Evolutionary conservation across 1,284 basidiomycete genomes (phyloP), one percentile per base, ranked within the genome.

Genomic region (Austropuccinia psidii): DNA sequence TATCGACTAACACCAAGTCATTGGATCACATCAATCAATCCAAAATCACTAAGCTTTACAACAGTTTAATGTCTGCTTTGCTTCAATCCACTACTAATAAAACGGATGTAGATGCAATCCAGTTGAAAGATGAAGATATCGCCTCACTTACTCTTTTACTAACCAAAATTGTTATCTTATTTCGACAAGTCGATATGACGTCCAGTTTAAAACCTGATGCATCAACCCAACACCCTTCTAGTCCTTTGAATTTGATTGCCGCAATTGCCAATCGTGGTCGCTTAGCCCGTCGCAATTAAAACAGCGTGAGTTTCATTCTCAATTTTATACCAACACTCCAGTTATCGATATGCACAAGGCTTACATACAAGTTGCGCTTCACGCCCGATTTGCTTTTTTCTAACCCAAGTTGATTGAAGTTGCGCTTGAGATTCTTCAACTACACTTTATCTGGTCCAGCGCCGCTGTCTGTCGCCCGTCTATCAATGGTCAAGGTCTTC

Each of bases 211-310:
- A 64, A 39, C 6, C 50, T 13, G 33, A 57, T 47, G 21, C 15
- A 0, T 43, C 62, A 39, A n/a, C 17, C 17, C 15, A 39, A 43
- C 47, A 60, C 31, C 21, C 43, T 4, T 33, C 9, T 21, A 54
- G 45, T 41, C 89, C 88, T 0, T 94, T 90, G 90, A 89, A 95
- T 77, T 90, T 95, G 50, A 79, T 96, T 49, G 86, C 85, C 75
- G 89, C 90, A 0, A 84, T 98, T 41, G 88, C 89, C 0, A 89
- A 91, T 66, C 85, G 96, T 55, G 94, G 93, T 0, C 84, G 88
- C 60, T 83, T 97, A 27, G 93, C 93, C 1, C 92, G 93, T 81
- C 89, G 88, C 79, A 90, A 91, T 76, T 95, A 99, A 79, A 89
- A 88, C 77, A 82, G 83, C 82, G 93, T 94, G 76, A 57, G 35